Conservation (phyloP, 768 basidiomycete species). For the Suillus cothurnatus region DNA sequence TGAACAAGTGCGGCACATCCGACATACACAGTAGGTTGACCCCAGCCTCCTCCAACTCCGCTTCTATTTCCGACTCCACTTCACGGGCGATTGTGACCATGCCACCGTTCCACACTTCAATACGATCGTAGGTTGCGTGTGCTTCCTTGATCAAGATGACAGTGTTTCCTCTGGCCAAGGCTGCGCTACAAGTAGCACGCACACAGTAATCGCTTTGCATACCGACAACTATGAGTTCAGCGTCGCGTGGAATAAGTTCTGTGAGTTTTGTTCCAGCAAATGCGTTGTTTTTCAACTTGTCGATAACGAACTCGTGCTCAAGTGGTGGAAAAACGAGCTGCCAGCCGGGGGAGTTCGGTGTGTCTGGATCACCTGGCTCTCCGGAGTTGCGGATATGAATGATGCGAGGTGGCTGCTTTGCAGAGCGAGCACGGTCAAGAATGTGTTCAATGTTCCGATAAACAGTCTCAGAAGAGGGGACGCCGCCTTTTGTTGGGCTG, state of each 20-base stretch:
- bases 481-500: slow-evolving; percentile 51
- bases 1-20: slow-evolving; percentile 60
- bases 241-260: slow-evolving; percentile 50
- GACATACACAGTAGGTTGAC: slow-evolving; percentile 68
- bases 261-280: slow-evolving; percentile 61
- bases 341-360: slow-evolving; percentile 59
- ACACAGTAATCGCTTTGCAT: slow-evolving; percentile 70
- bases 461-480: slow-evolving; percentile 47
- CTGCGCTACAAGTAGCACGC: slow-evolving; percentile 57
- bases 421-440: slow-evolving; percentile 52
- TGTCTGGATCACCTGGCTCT: slow-evolving; percentile 62
- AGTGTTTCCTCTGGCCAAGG: slow-evolving; percentile 63
- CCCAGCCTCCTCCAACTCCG: slow-evolving; percentile 68
- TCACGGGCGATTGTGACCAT: slow-evolving; percentile 51
- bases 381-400: slow-evolving; percentile 71
- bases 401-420: slow-evolving; percentile 53
- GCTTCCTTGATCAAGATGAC: slow-evolving; percentile 65
- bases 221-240: slow-evolving; percentile 67
- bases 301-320: slow-evolving; percentile 54
- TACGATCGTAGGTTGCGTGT: slow-evolving; percentile 69
- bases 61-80: slow-evolving; percentile 64
- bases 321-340: slow-evolving; percentile 56
- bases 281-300: slow-evolving; percentile 73
- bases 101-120: slow-evolving; percentile 62
- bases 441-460: slow-evolving; percentile 51